phyloP scores from a whole-genome alignment of 2,329 filamentous ascomycete genomes.

The Pseudomassariella vexata region DNA sequence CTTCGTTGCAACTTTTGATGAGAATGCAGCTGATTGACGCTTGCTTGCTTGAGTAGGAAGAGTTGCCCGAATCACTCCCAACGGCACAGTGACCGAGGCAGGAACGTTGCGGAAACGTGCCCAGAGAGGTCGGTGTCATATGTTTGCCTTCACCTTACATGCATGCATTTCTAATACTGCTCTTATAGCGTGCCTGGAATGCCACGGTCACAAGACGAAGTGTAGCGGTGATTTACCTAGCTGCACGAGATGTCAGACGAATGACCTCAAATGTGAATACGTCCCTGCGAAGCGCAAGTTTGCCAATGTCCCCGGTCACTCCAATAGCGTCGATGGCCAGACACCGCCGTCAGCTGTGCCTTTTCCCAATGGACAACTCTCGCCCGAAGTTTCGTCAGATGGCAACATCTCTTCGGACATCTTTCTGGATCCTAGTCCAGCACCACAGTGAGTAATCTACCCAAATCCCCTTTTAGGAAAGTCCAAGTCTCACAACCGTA shows the following conservation, averaged over 20 bases:
- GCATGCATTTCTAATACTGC: no score
- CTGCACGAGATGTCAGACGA: constrained; percentile 30
- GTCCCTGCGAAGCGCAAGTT: constrained; percentile 32
- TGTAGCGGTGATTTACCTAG: constrained; percentile 34
- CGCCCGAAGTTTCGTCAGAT: background rate
- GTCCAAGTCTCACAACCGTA: constrained; percentile 3
- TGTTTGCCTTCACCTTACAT: no score
- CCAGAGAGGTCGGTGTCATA: constrained; percentile 22
- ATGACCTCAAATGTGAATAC: constrained; percentile 32
- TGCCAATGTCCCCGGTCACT: constrained; percentile 19
- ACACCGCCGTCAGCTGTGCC: constrained; percentile 3
- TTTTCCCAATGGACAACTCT: background rate
- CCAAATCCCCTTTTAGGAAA: background rate
- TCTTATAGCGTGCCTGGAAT: constrained; percentile 28
- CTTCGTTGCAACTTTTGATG: background rate
- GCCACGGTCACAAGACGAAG: constrained; percentile 36
- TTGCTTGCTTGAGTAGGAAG: no score
- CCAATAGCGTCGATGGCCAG: constrained; percentile 4
- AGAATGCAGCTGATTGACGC: constrained; percentile 1
- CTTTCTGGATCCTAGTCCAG: constrained; percentile 2
- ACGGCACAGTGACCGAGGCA: constrained; percentile 34
- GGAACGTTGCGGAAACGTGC: constrained; percentile 35
- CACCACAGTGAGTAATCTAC: constrained; percentile 18
- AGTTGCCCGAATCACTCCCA: constrained; percentile 32
- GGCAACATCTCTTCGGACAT: constrained; percentile 1